Base-by-base conservation (phyloP, 176 grass and related monocot genomes). In the Stipa capillata region DNA sequence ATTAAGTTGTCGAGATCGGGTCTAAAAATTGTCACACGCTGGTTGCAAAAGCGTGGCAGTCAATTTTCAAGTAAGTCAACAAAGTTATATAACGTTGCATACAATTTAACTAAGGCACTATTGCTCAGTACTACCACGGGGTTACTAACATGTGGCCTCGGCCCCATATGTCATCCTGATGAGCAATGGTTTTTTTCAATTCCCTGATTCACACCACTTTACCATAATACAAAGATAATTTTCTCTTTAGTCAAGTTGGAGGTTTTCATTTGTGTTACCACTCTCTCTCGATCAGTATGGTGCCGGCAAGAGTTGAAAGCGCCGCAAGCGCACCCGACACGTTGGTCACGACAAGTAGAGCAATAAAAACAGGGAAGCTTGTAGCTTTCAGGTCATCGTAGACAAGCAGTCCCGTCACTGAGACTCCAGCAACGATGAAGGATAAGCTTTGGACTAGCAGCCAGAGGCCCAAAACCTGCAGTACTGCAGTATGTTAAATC, bases 211-310 rank as follows among this genome's bases (percentile, higher is more conserved):
- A n/a, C n/a, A n/a, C n/a, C n/a, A n/a, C n/a, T n/a, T n/a, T n/a
- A n/a, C n/a, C n/a, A n/a, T n/a, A n/a, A n/a, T n/a, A n/a, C n/a
- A n/a, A n/a, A n/a, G n/a, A n/a, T n/a, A n/a, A n/a, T n/a, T n/a
- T n/a, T n/a, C n/a, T 28, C 12, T n/a, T n/a, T n/a, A n/a, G n/a
- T n/a, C n/a, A n/a, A n/a, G n/a, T n/a, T n/a, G 3, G 17, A 43
- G 24, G 24, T 45, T 44, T 0, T 69, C 23, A 18, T 45, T 23
- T 56, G 11, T 8, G 33, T n/a, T 89, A 97, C 92, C 95, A 94
- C 78, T 97, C 95, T 77, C 92, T 86, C 78, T 98, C 92, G 20
- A 98, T 87, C 67, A 98, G 81, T 47, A 94, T 98, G 24, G 92
- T 98, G 43, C 90, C 95, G 18, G 90, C 92, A 32, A 97, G 95